Percentiles rank a stretch among this genome's conserved stretches.
phyloP scores from a whole-genome alignment of 164 flowering plant genomes.

The Berberis thunbergii region DNA sequence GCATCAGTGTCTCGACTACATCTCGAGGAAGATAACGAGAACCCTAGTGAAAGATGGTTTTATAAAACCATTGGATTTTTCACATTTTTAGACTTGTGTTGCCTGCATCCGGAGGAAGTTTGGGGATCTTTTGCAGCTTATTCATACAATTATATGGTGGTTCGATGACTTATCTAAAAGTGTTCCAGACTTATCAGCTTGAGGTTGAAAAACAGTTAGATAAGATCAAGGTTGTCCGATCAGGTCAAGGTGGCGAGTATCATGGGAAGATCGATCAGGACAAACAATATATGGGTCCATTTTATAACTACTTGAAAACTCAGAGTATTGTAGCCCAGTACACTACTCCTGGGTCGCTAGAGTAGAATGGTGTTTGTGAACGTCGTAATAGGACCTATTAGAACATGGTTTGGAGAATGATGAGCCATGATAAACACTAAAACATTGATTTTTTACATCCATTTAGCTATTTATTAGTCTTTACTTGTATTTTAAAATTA shows the following conservation, averaged over 20 bases:
- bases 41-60: background rate
- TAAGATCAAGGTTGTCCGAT: conserved; percentile 3
- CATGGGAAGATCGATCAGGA: background rate
- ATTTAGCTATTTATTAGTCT: no score
- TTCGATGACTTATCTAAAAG: background rate
- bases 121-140: background rate
- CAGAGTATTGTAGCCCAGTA: background rate
- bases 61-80: background rate
- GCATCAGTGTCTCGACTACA: background rate
- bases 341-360: background rate
- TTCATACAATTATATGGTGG: background rate
- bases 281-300: no score
- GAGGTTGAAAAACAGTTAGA: conserved; percentile 3
- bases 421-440: background rate
- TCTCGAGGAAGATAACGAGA: background rate
- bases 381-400: background rate
- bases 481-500: no score
- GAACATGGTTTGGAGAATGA: background rate
- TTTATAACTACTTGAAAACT: background rate
- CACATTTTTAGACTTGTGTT: background rate
- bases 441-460: no score
- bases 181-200: background rate
- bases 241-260: conserved; percentile 6
- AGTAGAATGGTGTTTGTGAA: background rate
- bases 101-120: background rate